Evolutionary conservation across 2,329 filamentous ascomycete species (phyloP).

Genomic region (Calonectria leucothoes): DNA sequence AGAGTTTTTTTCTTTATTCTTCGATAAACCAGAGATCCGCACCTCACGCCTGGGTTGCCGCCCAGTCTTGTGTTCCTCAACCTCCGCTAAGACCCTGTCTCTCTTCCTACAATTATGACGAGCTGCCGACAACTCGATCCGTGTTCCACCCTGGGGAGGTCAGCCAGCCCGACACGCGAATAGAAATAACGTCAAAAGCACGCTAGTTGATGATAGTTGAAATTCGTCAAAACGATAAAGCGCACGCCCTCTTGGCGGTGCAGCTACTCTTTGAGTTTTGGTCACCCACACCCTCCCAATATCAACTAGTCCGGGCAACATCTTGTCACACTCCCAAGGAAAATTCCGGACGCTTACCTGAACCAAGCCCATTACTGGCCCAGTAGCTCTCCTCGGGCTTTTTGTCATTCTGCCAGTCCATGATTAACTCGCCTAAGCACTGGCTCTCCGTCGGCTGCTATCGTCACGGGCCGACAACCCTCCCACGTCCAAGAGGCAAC

Average conservation of each 20-base stretch:
- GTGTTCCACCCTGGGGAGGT: neutral
- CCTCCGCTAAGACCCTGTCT: slow-evolving; percentile 7
- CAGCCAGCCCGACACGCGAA: neutral
- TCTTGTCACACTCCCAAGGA: slow-evolving; percentile 13
- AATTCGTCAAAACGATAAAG: slow-evolving; percentile 21
- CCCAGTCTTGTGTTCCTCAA: neutral
- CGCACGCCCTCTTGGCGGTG: slow-evolving; percentile 2
- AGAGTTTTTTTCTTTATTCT: slow-evolving; percentile 1
- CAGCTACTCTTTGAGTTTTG: slow-evolving; percentile 13
- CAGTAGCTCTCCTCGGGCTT: neutral
- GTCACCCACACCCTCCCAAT: slow-evolving; percentile 6
- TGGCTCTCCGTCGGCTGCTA: neutral
- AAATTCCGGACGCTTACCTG: slow-evolving; percentile 14
- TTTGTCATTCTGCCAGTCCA: neutral
- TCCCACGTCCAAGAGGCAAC: neutral
- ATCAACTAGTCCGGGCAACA: neutral
- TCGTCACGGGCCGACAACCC: neutral
- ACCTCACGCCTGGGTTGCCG: neutral
- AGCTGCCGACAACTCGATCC: neutral
- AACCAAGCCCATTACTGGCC: neutral
- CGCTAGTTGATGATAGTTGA: slow-evolving; percentile 12
- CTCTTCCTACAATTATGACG: neutral
- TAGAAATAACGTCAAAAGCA: neutral
- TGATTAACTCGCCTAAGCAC: neutral
- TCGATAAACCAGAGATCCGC: neutral